Base-by-base conservation (phyloP, 2,329 filamentous ascomycete species). In the Ilyonectria sp. region DNA sequence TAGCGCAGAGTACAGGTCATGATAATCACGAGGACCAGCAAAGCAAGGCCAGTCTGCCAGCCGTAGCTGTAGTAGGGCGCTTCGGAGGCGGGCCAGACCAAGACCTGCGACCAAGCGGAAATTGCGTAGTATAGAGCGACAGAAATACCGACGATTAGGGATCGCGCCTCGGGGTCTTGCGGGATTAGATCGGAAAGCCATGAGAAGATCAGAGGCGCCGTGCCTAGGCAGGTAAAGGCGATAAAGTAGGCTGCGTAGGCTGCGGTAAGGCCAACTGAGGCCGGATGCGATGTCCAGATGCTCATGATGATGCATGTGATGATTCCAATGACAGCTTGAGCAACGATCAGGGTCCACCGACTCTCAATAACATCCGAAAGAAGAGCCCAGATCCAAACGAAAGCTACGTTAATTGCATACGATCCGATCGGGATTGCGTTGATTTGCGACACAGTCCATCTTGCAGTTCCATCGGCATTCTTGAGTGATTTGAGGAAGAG, bases 181-280 rank as follows among this genome's bases (percentile, higher is more conserved):
- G 66, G 66, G 21, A 67, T 69, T 23, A 46, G 55, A 11, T 40
- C 60, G 4, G 61, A 63, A 8, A 64, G 23, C 60, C 50, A 50
- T 1, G 50, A 49, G 17, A 74, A 86, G 74, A 72, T 88, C 85
- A 2, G 84, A 82, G 5, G 87, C 71, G 86, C 86, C 86, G 1
- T 85, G 80, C 71, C 80, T n/a, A 62, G 40, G 15, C 58, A 62
- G 3, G 80, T 11, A 85, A 76, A 69, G 0, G 82, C 81, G 71
- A 87, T 84, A 69, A 88, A 87, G 67, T 86, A 87, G 50, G 82
- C 82, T 2, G 85, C 84, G 67, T 88, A 88, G 1, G 85, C 86
- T 2, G 82, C 82, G 0, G 81, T 81, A 1, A 87, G 63, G 0
- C 82, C 79, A 1, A 84, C 83, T 0, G 79, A 76, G 2, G 72